Evolutionary conservation across 1,284 basidiomycete species (phyloP).

Genomic region (Cryptococcus amylolentus): DNA sequence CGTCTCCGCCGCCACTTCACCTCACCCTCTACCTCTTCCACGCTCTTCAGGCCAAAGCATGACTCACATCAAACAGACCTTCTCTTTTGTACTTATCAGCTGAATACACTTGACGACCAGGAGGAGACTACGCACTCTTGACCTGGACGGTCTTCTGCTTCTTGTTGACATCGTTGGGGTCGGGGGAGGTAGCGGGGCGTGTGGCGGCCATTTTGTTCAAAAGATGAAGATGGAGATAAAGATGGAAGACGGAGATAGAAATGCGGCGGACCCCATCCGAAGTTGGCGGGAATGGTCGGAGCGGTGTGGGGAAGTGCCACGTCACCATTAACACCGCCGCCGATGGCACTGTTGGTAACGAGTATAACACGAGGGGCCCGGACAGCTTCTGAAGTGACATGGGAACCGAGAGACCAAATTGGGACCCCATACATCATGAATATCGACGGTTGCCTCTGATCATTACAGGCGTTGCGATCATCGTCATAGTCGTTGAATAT

Average conservation of each 20-base stretch:
- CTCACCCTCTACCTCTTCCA: not conserved
- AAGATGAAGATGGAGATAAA: not conserved
- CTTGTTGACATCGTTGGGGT: constrained; percentile 24
- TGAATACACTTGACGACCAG: not conserved
- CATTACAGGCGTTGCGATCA: no score
- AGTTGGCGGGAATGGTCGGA: no score
- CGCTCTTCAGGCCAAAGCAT: not conserved
- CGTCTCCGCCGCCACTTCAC: not conserved
- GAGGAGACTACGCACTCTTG: constrained; percentile 28
- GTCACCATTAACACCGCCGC: no score
- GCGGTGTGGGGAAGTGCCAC: no score
- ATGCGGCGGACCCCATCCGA: not conserved
- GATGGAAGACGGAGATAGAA: not conserved
- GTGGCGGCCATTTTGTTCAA: constrained; percentile 18
- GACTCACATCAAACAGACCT: constrained; percentile 80
- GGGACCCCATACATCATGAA: no score
- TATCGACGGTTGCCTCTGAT: no score
- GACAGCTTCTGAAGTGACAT: no score
- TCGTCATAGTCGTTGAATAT: no score
- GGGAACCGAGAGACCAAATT: no score
- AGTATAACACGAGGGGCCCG: no score
- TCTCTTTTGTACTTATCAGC: constrained; percentile 54
- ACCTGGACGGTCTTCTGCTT: constrained; percentile 38
- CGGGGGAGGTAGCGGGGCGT: constrained; percentile 24
- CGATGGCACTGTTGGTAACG: no score